Base-by-base conservation (phyloP, 177 flowering plant species). In the Vitis hybrid region DNA sequence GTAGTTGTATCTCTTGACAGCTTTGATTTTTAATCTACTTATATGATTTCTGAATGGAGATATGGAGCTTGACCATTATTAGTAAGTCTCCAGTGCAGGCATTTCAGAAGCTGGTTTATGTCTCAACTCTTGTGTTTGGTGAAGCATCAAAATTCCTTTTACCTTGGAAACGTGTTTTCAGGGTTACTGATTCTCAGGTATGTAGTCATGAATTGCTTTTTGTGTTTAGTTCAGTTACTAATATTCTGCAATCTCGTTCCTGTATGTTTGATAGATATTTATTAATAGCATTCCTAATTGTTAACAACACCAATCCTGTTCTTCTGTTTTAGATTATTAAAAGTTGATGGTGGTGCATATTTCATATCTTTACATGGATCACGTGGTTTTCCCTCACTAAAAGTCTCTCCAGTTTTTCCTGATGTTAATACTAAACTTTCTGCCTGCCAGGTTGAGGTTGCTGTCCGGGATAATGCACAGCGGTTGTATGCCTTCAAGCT, bases 101-200 rank as follows among this genome's bases (percentile, higher is more conserved):
- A 78, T 96, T 96, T 85, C 97, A 92, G 90, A 96, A 88, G 91
- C 79, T 96, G 71, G 86, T 96, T 49, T 96, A 96, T 82, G 97
- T 96, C 32, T 96, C 98, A 52, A 91, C 84, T 30, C 93, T 92
- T 74, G 97, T 96, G 27, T 96, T 96, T 83, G 98, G 99, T 16
- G 97, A 89, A 68, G 98, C 99, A 57, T 87, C 99, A 48, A 71
- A 88, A 12, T 96, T 96, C 76, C 97, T 96, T 80, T 80, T 96
- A 81, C 99, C 99, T 62, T 96, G 99, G 99, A 96, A 94, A 76
- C 97, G 99, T 60, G 88, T 96, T 67, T 96, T 96, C 78, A 89
- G 89, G 77, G 84, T 92, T 74, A 88, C 98, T 16, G 98, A 94
- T 80, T 50, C 99, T 55, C 97, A 94, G 98, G 99, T 96, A 89